Base-by-base conservation (phyloP, 306 rosid genomes). In the Prunus salicina region DNA sequence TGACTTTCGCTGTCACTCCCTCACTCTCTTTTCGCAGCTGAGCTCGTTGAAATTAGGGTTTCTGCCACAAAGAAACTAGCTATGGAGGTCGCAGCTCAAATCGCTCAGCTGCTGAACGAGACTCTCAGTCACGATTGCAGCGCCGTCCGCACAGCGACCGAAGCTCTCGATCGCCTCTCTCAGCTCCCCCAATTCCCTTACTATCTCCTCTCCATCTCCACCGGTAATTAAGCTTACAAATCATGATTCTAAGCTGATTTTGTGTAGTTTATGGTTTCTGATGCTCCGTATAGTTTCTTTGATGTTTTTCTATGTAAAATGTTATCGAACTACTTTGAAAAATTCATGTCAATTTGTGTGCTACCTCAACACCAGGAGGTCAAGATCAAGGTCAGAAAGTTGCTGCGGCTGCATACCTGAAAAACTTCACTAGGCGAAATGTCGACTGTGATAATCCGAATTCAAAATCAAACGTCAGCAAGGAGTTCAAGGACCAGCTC, bases 351-450 rank as follows among this genome's bases (percentile, higher is more conserved):
- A 30, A 16, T 46, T 34, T 30, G 38, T 64, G 38, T 15, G 15
- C 20, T 57, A 6, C 16, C 28, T 64, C 49, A 41, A 30, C 34
- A 5, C 19, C 30, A 93, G 98, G 86, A 34, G 91, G 84, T 46
- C 89, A 88, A 74, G 82, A 82, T 79, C 86, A 88, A 76, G 98
- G 95, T 73, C 85, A 61, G 74, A 89, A 81, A 79, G 58, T 91
- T 43, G 87, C 98, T 50, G 98, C 95, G 52, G 95, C 96, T 6
- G 76, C 96, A 0, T 93, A 91, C 82, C 87, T 93, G 28, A 93
- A 93, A 77, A 93, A 91, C 64, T 87, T 91, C 80, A 82, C 93
- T 2, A 86, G 95, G 61, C 83, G 90, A 16, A 89, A 77, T 50
- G 67, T 86, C 19, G 92, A 87, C 45, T 82, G 75, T 15, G 86